Evolutionary conservation across 257 asterid genomes (phyloP), one percentile per base, ranked within the genome.

Genomic region (Solanum verrucosum): DNA sequence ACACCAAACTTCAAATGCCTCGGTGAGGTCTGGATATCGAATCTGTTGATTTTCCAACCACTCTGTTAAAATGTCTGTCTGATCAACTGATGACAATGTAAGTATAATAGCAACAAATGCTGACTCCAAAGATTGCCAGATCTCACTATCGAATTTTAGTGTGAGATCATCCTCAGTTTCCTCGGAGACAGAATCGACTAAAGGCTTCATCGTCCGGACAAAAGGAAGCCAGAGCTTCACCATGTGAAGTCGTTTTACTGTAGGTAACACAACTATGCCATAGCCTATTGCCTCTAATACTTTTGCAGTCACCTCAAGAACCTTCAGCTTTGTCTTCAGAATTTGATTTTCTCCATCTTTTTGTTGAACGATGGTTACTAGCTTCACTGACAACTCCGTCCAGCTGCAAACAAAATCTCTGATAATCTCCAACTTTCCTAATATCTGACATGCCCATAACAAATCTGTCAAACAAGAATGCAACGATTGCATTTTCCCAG

Each of bases 1-100:
- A 89, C 99, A 97, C 99, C 99, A 97, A 14, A 91, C 93, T 90
- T 97, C 98, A 89, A 97, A 94, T 16, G 98, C 99, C 93, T 96
- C 98, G 0, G 98, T 95, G 72, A 96, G 91, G 84, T 96, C 98
- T 13, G 98, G 99, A 90, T 95, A 96, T 49, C 77, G 90, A 83
- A 94, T 85, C 27, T 91, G 91, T 83, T 94, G 91, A 88, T 93
- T 86, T 29, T 90, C 92, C 59, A 95, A 89, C 98, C 98, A 96
- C 88, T 94, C 97, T 5, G 94, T 91, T 90, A 95, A 93, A 59
- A 97, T 92, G 38, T 91, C 95, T 1, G 98, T 97, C 87, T 95
- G 99, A 84, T 93, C 96, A 31, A 91, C 87, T 0, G 98, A 97
- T 0, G 99, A 98, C 93, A 97, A 83, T 14, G 98, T 90, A 46